Evolutionary conservation across 148 eudicot species (phyloP).

Genomic region (Silene conica): DNA sequence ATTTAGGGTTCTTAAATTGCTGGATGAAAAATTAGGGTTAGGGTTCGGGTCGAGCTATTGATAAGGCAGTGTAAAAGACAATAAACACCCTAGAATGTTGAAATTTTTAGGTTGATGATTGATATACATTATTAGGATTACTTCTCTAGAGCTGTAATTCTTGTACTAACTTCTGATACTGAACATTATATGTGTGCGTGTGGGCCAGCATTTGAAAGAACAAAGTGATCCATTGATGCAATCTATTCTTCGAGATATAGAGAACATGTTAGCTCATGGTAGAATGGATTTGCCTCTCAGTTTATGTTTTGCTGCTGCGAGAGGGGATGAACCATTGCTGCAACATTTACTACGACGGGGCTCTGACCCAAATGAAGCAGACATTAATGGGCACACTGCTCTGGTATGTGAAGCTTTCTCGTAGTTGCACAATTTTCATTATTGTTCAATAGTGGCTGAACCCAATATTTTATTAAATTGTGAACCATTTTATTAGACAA

Average conservation of each 20-base stretch:
- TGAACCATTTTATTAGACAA: not conserved
- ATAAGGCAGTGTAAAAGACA: not conserved
- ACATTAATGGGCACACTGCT: slow-evolving; percentile 52
- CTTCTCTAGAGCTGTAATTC: no score
- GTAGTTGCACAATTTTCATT: not conserved
- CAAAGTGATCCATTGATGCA: slow-evolving; percentile 31
- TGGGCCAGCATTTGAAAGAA: slow-evolving; percentile 55
- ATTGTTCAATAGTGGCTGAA: not conserved
- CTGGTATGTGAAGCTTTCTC: slow-evolving; percentile 34
- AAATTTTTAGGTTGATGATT: not conserved
- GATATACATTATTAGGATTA: not conserved
- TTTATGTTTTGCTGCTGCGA: slow-evolving; percentile 59
- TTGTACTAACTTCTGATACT: not conserved
- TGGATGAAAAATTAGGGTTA: no score
- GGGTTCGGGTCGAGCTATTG: no score
- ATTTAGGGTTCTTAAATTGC: no score
- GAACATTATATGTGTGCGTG: slow-evolving; percentile 12
- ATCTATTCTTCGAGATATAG: slow-evolving; percentile 39
- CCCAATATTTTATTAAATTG: not conserved
- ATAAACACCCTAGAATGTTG: not conserved
- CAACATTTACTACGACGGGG: slow-evolving; percentile 59
- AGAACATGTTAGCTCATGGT: slow-evolving; percentile 63
- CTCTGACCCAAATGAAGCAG: slow-evolving; percentile 56
- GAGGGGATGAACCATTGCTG: slow-evolving; percentile 62
- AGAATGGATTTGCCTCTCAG: slow-evolving; percentile 72